These are phyloP conservation scores for Pezicula neosporulosa DNA, from an alignment of 2,329 filamentous ascomycete genomes.

Conservation along the genomic window DNA sequence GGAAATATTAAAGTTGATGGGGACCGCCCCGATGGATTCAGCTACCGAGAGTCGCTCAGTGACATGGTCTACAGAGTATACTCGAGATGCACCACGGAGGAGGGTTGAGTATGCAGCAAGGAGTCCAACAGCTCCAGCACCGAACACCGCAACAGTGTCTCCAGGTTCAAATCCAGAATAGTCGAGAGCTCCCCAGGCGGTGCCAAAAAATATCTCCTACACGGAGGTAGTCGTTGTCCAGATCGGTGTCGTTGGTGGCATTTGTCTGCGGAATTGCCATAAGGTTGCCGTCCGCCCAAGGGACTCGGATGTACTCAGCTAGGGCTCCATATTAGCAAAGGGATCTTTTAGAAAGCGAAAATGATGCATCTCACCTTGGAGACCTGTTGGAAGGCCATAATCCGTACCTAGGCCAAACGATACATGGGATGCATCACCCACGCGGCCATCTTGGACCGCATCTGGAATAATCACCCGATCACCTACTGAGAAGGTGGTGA, in stretches of 20 bases:
- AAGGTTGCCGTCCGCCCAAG: slow-evolving; percentile 74
- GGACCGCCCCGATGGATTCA: slow-evolving; percentile 28
- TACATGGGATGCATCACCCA: background rate
- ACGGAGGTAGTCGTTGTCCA: slow-evolving; percentile 23
- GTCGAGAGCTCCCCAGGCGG: slow-evolving; percentile 21
- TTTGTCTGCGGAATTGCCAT: slow-evolving; percentile 60
- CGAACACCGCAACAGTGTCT: slow-evolving; percentile 31
- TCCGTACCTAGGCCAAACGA: too few species aligned
- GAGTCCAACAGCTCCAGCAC: slow-evolving; percentile 30
- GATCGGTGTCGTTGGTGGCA: background rate
- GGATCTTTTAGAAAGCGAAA: background rate
- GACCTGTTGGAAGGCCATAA: background rate
- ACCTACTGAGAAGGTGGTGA: slow-evolving; percentile 41
- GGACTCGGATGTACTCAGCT: slow-evolving; percentile 79
- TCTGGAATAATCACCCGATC: slow-evolving; percentile 47
- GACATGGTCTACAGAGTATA: slow-evolving; percentile 30
- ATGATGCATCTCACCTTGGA: background rate
- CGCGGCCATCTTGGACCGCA: slow-evolving; percentile 30
- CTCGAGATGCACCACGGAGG: slow-evolving; percentile 27
- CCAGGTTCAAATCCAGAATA: slow-evolving; percentile 22
- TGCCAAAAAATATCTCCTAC: slow-evolving; percentile 26
- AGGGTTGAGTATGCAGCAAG: slow-evolving; percentile 29
- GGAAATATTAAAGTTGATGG: slow-evolving; percentile 27
- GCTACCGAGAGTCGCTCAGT: slow-evolving; percentile 23
- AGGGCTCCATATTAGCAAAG: background rate